Evolutionary conservation across 2,329 filamentous ascomycete species (phyloP), one percentile per base, ranked within the genome.

Genomic region (Claviceps humidiphila): DNA sequence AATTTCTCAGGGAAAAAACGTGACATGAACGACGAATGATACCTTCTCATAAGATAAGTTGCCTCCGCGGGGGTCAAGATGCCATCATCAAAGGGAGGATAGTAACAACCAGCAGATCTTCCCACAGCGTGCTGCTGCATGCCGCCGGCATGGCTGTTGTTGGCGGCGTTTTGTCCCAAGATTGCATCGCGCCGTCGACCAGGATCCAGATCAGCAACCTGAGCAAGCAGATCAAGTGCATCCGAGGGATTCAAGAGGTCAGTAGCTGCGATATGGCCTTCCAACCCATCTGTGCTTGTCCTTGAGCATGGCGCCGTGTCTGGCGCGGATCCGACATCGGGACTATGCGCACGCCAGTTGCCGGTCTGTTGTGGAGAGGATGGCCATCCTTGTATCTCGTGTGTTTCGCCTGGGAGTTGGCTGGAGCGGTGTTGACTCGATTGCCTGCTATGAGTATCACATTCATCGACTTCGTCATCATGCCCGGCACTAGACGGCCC

Each of bases 241-340:
- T 71, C 69, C 1, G 69, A 71, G 2, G 69, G 69, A 17, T 71
- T 70, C 38, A 71, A 58, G 1, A 71, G 60, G 54, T 71, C 68
- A 0, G 66, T 65, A 0, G 69, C 66, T 1, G 67, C 67, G 53
- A 71, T 69, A 44, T 67, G 67, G 30, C 69, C 69, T 42, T 71
- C 67, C 5, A 71, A 63, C 4, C 57, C 56, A 22, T 57, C 48
- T 14, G 57, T 53, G 42, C 52, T 54, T 22, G 47, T 55, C 37
- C 55, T 48, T 26, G 55, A 57, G 20, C 24, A 49, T 42, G 53
- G 44, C 50, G 43, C 40, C 11, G 51, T 39, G 7, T 51, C 55
- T 37, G 55, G 55, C 7, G 49, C 42, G 22, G 55, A 57, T 53
- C 47, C 48, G 30, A 39, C 55, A 22, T 47, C 42, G 45, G 53